A percentile compares a stretch with the other conserved stretches of the same genome.
These are phyloP conservation scores for Epichloe baconii DNA, from an alignment of 2,329 filamentous ascomycete species.

Conservation along the genomic window DNA sequence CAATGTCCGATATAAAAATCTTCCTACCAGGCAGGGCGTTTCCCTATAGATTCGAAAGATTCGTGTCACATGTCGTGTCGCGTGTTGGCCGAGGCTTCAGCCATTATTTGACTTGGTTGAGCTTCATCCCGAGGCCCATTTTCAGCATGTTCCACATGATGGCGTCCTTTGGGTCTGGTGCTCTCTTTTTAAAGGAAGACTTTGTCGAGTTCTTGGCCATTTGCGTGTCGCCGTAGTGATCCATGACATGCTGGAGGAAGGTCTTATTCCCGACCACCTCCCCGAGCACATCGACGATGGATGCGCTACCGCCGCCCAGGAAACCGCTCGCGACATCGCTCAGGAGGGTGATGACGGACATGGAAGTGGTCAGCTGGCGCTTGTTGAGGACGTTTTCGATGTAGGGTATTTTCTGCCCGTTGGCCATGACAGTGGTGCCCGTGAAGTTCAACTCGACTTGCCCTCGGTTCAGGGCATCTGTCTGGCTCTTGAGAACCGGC, in stretches of 20 bases:
- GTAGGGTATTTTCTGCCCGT: slow-evolving; percentile 30
- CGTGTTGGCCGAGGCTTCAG: background rate
- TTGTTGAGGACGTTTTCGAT: slow-evolving; percentile 30
- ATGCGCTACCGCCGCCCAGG: slow-evolving; percentile 14
- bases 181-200: background rate
- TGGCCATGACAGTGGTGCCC: slow-evolving; percentile 27
- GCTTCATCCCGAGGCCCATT: slow-evolving; percentile 4
- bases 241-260: slow-evolving; percentile 22
- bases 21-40: no score
- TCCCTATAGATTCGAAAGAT: no score
- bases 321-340: slow-evolving; percentile 25
- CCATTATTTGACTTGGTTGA: background rate
- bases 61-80: no score
- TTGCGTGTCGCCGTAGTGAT: slow-evolving; percentile 19
- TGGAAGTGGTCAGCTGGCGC: slow-evolving; percentile 20
- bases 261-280: slow-evolving; percentile 27
- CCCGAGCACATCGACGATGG: slow-evolving; percentile 21
- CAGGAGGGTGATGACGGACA: slow-evolving; percentile 26
- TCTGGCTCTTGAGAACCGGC: slow-evolving; percentile 25
- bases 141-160: slow-evolving; percentile 8
- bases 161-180: slow-evolving; percentile 1
- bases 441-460: slow-evolving; percentile 27
- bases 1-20: no score
- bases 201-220: slow-evolving; percentile 2
- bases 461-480: slow-evolving; percentile 22